Base-by-base conservation (phyloP, 169 alveolate species). In the Cryptosporidium canis region DNA sequence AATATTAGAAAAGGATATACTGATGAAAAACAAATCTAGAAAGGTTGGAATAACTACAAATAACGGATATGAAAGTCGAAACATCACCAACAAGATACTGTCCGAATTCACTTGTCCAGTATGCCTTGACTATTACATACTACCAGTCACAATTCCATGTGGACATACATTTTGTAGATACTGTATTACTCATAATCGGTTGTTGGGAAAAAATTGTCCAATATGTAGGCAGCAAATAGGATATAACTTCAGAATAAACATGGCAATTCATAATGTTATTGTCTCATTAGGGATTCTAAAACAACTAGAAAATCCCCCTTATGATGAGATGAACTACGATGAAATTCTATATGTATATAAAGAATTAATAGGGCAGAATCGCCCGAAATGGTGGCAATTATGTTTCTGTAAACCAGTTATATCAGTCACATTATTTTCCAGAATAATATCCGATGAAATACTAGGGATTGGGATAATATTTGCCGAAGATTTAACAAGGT, bases 91-190 rank as follows among this genome's bases (percentile, higher is more conserved):
- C 29, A 77, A 77, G 27, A 61, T 77, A 58, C 41, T 39, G 11
- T 58, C 65, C 7, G 98, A 95, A 85, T 92, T 95, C 27, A 95
- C 94, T 12, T 95, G 98, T 67, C 94, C 98, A 31, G 94, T 95
- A 29, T 95, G 98, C 61, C 91, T 95, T 53, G 98, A 95, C 56
- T 93, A 92, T 67, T 93, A 93, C 63, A 92, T 92, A 72, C 83
- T 94, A 70, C 98, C 98, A 5, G 97, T 95, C 33, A 95, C 98
- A 18, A 85, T 95, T 70, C 87, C 87, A 31, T 95, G 98, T 68
- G 98, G 98, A 18, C 98, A 95, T 85, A 95, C 98, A 2, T 95
- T 94, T 91, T 95, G 98, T 90, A 82, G 98, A 44, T 95, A 95
- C 83, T 94, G 97, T 91, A 95, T 93, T 18, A 95, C 95, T 5